Conservation (phyloP, 176 grass and related monocot genomes). For the Oryza officinalis region DNA sequence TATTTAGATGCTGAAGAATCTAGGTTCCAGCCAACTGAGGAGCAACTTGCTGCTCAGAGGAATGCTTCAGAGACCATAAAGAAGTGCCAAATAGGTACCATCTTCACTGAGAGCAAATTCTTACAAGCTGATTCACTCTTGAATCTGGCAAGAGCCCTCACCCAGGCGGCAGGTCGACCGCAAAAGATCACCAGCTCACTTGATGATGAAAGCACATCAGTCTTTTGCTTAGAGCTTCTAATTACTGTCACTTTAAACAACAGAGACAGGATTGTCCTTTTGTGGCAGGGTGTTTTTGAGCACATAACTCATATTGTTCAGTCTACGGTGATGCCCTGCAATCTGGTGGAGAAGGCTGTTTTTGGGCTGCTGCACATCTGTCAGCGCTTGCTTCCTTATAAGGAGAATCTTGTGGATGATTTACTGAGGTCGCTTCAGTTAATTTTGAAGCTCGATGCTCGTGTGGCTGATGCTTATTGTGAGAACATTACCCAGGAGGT, state of each 20-base stretch:
- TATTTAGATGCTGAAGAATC: slow-evolving; percentile 82
- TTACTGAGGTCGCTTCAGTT: slow-evolving; percentile 83
- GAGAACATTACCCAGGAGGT: slow-evolving; percentile 97
- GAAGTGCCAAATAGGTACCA: slow-evolving; percentile 82
- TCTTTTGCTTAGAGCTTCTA: slow-evolving; percentile 95
- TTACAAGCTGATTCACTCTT: slow-evolving; percentile 86
- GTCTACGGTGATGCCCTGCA: slow-evolving; percentile 94
- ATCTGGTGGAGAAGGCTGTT: slow-evolving; percentile 95
- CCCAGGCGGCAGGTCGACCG: slow-evolving; percentile 74
- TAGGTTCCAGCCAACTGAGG: slow-evolving; percentile 75
- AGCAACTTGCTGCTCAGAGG: slow-evolving; percentile 80
- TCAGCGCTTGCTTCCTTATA: slow-evolving; percentile 94
- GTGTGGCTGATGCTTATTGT: slow-evolving; percentile 98
- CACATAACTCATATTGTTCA: slow-evolving; percentile 95
- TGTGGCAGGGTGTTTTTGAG: slow-evolving; percentile 93
- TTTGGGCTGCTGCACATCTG: slow-evolving; percentile 92
- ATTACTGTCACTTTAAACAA: slow-evolving; percentile 95
- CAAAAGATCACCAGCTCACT: slow-evolving; percentile 72
- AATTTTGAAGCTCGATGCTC: slow-evolving; percentile 95
- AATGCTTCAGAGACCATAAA: slow-evolving; percentile 76
- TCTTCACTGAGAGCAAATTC: slow-evolving; percentile 96
- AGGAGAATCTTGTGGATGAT: slow-evolving; percentile 92
- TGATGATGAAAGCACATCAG: slow-evolving; percentile 79
- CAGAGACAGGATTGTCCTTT: slow-evolving; percentile 86
- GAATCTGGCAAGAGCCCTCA: slow-evolving; percentile 71